phyloP scores from a whole-genome alignment of 2,329 filamentous ascomycete genomes.

The Ophiostoma sp. region DNA sequence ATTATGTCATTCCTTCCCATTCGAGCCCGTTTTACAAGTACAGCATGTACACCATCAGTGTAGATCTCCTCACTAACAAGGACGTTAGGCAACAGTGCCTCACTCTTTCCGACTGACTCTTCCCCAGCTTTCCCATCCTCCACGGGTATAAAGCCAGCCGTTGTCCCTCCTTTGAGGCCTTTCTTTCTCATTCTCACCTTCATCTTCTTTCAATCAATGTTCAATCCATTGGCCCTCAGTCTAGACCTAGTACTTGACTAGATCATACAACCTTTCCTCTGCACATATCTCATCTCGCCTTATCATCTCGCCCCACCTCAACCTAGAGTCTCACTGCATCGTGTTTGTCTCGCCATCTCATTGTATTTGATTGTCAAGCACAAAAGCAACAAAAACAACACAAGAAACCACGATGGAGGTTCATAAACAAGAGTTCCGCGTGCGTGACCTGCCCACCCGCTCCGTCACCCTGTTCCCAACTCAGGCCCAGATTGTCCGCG shows the following conservation, averaged over 20 bases:
- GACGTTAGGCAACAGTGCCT: background rate
- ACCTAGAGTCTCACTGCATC: background rate
- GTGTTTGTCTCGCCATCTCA: background rate
- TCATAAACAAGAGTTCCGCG: conserved; percentile 46
- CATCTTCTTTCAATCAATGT: background rate
- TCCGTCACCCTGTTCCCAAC: conserved; percentile 59
- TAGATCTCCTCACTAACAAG: background rate
- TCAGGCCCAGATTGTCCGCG: conserved; percentile 55
- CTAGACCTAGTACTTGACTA: no score
- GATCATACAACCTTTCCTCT: background rate
- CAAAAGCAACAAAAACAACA: no score
- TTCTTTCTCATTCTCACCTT: background rate
- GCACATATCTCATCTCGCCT: background rate
- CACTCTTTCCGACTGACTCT: background rate
- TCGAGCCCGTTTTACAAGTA: background rate
- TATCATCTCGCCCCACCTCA: background rate
- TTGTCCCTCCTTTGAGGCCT: background rate
- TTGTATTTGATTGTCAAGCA: no score
- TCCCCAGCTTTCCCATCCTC: background rate
- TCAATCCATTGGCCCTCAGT: background rate
- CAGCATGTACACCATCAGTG: background rate
- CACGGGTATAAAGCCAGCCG: background rate
- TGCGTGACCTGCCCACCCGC: conserved; percentile 54
- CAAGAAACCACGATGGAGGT: conserved; percentile 34
- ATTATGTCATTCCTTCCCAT: background rate